Evolutionary conservation across 192 early-diverging fungal species (phyloP), one percentile per base, ranked within the genome.

Genomic region (Entomortierella lignicola): DNA sequence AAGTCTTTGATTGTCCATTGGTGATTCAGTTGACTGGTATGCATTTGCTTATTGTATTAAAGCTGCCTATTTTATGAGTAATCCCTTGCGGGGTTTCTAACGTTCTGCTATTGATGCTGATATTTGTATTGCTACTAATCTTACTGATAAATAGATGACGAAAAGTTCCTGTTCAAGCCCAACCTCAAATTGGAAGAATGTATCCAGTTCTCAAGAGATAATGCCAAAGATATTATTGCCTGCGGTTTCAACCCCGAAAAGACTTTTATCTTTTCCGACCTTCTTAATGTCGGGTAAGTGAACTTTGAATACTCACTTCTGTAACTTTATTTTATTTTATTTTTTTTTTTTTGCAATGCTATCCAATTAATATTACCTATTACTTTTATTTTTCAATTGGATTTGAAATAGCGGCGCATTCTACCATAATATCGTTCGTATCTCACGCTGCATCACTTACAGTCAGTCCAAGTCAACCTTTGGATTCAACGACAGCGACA

Each of bases 161-260:
- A 99, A 86, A 99, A 99, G 88, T 99, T 94, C 82, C 77, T 99
- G 82, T 99, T 98, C 90, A 97, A 96, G 81, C 80, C 89, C 26
- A 92, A 92, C 23, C 81, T 99, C 58, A 96, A 93, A 55, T 53
- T 96, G 10, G 97, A 96, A 30, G 87, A 96, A 34, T 89, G 88
- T 21, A 83, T 88, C 64, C 81, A 94, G 69, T 96, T 89, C 77
- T 86, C 92, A 20, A 77, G 80, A 31, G 88, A 91, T 50, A 97
- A 97, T 23, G 97, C 95, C 52, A 93, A 91, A 68, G 96, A 98
- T 77, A 96, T 99, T 63, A 96, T 97, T 69, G 92, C 97, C 4
- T 92, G 94, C 73, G 96, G 96, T 0, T 99, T 98, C 83, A 93
- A 97, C 57, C 93, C 94, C 18, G 91, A 97, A 54, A 94, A 94